Percentiles rank a stretch among this genome's conserved stretches.
These are phyloP conservation scores for Sapria himalayana DNA, from an alignment of 345 rosid species.

Conservation along the genomic window DNA sequence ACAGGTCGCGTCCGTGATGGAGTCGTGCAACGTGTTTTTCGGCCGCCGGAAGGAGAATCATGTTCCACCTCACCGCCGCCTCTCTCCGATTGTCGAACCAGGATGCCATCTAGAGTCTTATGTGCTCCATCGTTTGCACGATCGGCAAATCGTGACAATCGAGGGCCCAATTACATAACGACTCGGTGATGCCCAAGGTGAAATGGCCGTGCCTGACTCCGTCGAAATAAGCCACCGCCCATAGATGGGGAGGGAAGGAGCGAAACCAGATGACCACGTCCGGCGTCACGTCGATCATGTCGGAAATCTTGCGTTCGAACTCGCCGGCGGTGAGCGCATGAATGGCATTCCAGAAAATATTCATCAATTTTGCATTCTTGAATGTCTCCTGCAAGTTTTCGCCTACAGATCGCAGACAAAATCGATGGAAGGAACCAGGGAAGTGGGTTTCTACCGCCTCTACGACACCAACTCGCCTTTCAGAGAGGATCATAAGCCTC, in stretches of 20 bases:
- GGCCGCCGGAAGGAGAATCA: slow-evolving; percentile 80
- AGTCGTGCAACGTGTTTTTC: slow-evolving; percentile 68
- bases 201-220: slow-evolving; percentile 86
- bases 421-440: slow-evolving; percentile 81
- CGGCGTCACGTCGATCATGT: slow-evolving; percentile 82
- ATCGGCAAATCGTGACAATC: slow-evolving; percentile 92
- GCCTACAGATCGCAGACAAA: slow-evolving; percentile 73
- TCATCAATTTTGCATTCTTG: slow-evolving; percentile 75
- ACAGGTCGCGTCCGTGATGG: slow-evolving; percentile 73
- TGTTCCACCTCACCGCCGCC: slow-evolving; percentile 57
- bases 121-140: slow-evolving; percentile 88
- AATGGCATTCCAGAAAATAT: slow-evolving; percentile 91
- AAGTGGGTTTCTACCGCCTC: slow-evolving; percentile 97
- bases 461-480: slow-evolving; percentile 61
- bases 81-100: slow-evolving; percentile 61
- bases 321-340: slow-evolving; percentile 77
- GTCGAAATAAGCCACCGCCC: slow-evolving; percentile 91
- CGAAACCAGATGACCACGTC: slow-evolving; percentile 68
- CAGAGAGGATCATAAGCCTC: slow-evolving; percentile 86
- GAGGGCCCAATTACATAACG: slow-evolving; percentile 75
- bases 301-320: slow-evolving; percentile 54
- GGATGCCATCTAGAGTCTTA: slow-evolving; percentile 34
- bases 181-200: slow-evolving; percentile 60
- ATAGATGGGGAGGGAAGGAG: slow-evolving; percentile 55
- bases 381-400: slow-evolving; percentile 88